Evolutionary conservation across 441 rosid genomes (phyloP), one percentile per base, ranked within the genome.

Genomic region (Manihot esculenta): DNA sequence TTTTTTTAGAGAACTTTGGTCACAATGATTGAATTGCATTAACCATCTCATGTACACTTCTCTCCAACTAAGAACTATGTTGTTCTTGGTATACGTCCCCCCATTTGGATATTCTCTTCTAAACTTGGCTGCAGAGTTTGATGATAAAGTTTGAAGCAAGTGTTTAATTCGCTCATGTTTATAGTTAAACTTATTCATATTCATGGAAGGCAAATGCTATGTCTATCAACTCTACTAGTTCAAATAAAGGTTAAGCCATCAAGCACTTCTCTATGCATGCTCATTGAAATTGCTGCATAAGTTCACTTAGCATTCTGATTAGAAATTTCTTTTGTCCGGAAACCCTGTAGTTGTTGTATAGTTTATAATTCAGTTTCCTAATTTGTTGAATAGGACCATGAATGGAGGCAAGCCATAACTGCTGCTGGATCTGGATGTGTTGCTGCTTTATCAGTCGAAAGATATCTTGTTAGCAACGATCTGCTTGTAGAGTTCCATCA

Each of bases 341-440:
- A 69, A 35, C 10, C 15, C 50, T 17, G 3, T 58, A 41, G 27
- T 33, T 69, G 17, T 66, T 41, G 21, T 64, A 44, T 33, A 62
- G 66, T 48, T 35, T 59, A 27, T 56, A 61, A 64, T 53, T 70
- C n/a, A 10, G 26, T 63, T 62, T 47, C n/a, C 11, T 60, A 47
- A 35, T 69, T 79, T 70, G 30, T 80, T 74, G 66, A 53, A 73
- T 74, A 92, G 99, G 98, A 94, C 71, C 94, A 87, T 69, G 96
- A 94, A 69, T 94, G 99, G 99, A 90, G 99, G 84, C 98, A 94
- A 86, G 99, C 99, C 13, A 30, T 94, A 79, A 94, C 98, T 64
- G 99, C 98, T 75, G 94, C 97, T 76, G 97, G 99, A 73, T 90
- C 99, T 60, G 98, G 99, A 80, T 94, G 99, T 80, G 79, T 92